These are phyloP conservation scores for Candida fluviatilis DNA, from an alignment of 805 yeast genomes.

Conservation along the genomic window DNA sequence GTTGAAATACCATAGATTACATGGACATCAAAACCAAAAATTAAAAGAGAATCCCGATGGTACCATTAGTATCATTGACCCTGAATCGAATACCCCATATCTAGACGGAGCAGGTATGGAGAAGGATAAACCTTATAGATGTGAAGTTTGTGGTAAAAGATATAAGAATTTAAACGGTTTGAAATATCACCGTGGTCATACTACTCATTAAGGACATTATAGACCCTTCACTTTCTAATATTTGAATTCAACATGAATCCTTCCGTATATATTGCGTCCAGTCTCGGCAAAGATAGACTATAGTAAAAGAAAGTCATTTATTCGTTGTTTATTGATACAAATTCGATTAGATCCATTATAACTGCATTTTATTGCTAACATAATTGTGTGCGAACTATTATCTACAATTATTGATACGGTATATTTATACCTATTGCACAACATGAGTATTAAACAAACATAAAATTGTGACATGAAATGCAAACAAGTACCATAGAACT, in stretches of 20 bases:
- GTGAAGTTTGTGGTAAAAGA: conserved; percentile 97
- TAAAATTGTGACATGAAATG: no score
- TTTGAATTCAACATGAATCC: no score
- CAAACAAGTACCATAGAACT: no score
- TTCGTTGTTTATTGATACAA: no score
- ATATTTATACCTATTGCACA: no score
- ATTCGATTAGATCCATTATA: no score
- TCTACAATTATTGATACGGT: not conserved
- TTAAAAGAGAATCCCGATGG: conserved; percentile 90
- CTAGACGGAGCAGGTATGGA: conserved; percentile 94
- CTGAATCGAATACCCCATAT: conserved; percentile 81
- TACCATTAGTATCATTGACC: conserved; percentile 86
- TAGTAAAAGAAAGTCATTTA: no score
- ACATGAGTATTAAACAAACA: no score
- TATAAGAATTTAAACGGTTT: conserved; percentile 94
- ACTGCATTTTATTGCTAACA: no score
- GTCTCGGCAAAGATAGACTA: no score
- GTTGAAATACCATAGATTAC: conserved; percentile 88
- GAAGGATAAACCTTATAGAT: conserved; percentile 96
- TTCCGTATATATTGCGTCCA: not conserved
- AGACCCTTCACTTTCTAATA: no score
- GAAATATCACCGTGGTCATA: conserved; percentile 95
- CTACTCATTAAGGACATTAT: conserved; percentile 72
- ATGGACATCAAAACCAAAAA: conserved; percentile 96
- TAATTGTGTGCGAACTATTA: no score